These are phyloP conservation scores for Leccinum arenicola DNA, from an alignment of 768 basidiomycete species.

Conservation along the genomic window DNA sequence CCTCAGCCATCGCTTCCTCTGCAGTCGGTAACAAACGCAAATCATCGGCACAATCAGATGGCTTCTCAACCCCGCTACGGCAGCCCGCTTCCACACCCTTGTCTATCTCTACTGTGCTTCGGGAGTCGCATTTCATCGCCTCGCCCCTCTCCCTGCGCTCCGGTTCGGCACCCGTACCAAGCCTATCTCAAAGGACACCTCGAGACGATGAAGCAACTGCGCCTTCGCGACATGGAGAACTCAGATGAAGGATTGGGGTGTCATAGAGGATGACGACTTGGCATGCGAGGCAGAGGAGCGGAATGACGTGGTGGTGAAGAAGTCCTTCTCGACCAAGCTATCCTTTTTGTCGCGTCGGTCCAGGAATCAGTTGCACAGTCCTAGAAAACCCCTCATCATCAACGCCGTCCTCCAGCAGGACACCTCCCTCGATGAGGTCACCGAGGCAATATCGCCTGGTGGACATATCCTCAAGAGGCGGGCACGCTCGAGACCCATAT, in stretches of 20 bases:
- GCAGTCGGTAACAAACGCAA: slow-evolving; percentile 67
- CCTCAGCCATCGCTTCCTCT: slow-evolving; percentile 26
- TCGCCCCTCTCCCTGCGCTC: slow-evolving; percentile 33
- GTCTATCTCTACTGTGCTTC: slow-evolving; percentile 34
- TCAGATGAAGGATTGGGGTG: slow-evolving; percentile 42
- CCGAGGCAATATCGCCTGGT: slow-evolving; percentile 69
- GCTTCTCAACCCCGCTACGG: slow-evolving; percentile 30
- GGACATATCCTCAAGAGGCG: slow-evolving; percentile 75
- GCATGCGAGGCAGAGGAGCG: slow-evolving; percentile 49
- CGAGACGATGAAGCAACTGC: slow-evolving; percentile 60
- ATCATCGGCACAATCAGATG: slow-evolving; percentile 40
- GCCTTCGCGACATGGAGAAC: slow-evolving; percentile 49
- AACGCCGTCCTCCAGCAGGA: slow-evolving; percentile 36
- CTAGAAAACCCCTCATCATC: slow-evolving; percentile 24
- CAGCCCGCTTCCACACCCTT: slow-evolving; percentile 41
- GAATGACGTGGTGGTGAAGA: slow-evolving; percentile 30
- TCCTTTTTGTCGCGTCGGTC: slow-evolving; percentile 25
- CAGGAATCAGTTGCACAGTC: slow-evolving; percentile 29
- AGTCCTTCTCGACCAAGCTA: slow-evolving; percentile 31
- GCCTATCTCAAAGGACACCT: slow-evolving; percentile 43
- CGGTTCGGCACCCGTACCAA: slow-evolving; percentile 26
- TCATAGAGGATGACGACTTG: slow-evolving; percentile 45
- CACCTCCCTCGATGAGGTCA: slow-evolving; percentile 54
- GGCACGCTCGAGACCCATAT: slow-evolving; percentile 70
- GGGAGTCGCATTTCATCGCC: slow-evolving; percentile 33